Evolutionary conservation across 805 yeast genomes (phyloP).

Genomic region (Candida piceae): DNA sequence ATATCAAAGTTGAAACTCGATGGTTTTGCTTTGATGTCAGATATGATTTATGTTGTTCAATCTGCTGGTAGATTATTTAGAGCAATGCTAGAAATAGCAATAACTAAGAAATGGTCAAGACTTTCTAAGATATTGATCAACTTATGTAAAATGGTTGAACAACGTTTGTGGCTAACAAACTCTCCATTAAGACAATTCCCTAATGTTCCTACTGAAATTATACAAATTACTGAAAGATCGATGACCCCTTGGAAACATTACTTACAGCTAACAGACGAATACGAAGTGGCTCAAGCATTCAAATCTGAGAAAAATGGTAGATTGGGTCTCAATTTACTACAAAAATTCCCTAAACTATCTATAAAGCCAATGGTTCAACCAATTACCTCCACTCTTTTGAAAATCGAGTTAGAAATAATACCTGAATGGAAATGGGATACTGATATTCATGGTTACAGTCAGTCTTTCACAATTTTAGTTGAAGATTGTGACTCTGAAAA

Average conservation of each 20-base stretch:
- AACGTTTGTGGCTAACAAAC: slow-evolving; percentile 75
- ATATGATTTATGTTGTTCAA: slow-evolving; percentile 89
- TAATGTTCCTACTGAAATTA: slow-evolving; percentile 62
- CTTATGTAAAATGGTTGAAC: slow-evolving; percentile 75
- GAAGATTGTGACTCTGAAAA: slow-evolving; percentile 83
- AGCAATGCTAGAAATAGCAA: slow-evolving; percentile 76
- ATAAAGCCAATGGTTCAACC: slow-evolving; percentile 68
- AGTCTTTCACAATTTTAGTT: slow-evolving; percentile 63
- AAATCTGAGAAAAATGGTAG: slow-evolving; percentile 65
- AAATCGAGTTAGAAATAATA: slow-evolving; percentile 57
- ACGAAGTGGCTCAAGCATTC: slow-evolving; percentile 80
- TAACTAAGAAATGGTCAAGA: slow-evolving; percentile 67
- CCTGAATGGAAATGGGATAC: slow-evolving; percentile 82
- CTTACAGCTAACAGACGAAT: slow-evolving; percentile 56
- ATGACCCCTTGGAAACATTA: slow-evolving; percentile 80
- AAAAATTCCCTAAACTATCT: slow-evolving; percentile 67
- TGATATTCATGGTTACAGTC: slow-evolving; percentile 55
- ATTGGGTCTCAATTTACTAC: slow-evolving; percentile 50
- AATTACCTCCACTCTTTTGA: slow-evolving; percentile 60
- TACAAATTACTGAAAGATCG: slow-evolving; percentile 72
- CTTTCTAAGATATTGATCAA: slow-evolving; percentile 54
- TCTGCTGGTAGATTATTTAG: slow-evolving; percentile 86
- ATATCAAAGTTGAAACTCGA: slow-evolving; percentile 73
- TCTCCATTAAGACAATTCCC: slow-evolving; percentile 85
- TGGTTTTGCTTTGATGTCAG: slow-evolving; percentile 89